Conservation (phyloP, 306 rosid genomes). For the Albizia julibrissin region DNA sequence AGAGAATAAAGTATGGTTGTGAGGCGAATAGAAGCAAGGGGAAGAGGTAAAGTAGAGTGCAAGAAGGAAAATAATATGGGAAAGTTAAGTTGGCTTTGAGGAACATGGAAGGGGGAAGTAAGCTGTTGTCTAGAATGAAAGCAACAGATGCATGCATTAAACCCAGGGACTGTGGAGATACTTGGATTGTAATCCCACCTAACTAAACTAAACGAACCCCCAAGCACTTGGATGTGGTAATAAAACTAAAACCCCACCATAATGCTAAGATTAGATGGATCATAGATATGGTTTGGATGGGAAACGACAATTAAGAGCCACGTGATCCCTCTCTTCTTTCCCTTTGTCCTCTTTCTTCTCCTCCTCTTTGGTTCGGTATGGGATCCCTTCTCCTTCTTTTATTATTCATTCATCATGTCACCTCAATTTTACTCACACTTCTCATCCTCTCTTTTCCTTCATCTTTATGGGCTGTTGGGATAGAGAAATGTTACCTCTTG, state of each 20-base stretch:
- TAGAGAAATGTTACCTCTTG: background rate
- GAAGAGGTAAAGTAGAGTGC: background rate
- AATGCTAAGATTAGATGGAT: background rate
- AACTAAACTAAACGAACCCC: constrained; percentile 31
- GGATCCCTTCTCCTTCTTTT: background rate
- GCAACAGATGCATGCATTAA: background rate
- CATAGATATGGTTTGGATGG: constrained; percentile 7
- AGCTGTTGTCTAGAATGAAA: background rate
- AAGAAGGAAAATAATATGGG: background rate
- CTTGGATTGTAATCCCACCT: constrained; percentile 33
- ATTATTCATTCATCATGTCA: background rate
- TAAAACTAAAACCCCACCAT: background rate
- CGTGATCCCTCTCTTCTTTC: constrained; percentile 38
- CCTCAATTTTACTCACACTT: background rate
- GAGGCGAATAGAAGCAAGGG: background rate
- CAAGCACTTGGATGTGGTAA: constrained; percentile 41
- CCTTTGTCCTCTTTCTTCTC: constrained; percentile 20
- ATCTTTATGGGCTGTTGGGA: background rate
- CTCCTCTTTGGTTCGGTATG: background rate
- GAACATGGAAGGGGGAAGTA: background rate
- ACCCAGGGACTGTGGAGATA: constrained; percentile 23
- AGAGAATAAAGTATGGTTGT: background rate
- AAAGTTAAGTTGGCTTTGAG: background rate
- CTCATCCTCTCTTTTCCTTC: background rate
- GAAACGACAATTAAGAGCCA: constrained; percentile 54